Percentiles rank a stretch among this genome's conserved stretches.
Evolutionary conservation across 2,329 filamentous ascomycete species (phyloP).

Genomic region (Colletotrichum sp.): DNA sequence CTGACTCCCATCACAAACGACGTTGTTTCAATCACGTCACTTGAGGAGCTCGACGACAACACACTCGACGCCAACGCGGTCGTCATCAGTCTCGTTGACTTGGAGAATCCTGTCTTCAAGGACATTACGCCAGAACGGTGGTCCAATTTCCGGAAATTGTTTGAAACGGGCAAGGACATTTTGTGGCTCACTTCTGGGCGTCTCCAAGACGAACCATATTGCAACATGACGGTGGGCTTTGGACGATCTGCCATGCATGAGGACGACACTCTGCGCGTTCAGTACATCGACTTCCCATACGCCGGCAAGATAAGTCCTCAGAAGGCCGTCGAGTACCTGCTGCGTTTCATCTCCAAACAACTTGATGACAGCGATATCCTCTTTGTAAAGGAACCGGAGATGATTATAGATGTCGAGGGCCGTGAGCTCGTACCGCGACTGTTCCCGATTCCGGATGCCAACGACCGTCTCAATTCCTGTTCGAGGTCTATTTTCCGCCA

Average conservation of each 20-base stretch:
- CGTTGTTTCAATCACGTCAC: background rate
- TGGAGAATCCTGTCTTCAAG: slow-evolving; percentile 28
- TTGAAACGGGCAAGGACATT: background rate
- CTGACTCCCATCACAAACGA: background rate
- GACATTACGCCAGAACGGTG: slow-evolving; percentile 36
- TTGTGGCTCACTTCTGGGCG: background rate
- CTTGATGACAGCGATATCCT: background rate
- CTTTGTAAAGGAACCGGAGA: background rate
- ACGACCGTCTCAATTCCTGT: background rate
- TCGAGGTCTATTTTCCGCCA: background rate
- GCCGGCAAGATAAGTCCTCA: background rate
- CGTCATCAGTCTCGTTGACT: background rate
- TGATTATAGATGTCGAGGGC: background rate
- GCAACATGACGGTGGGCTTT: slow-evolving; percentile 19
- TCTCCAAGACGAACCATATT: slow-evolving; percentile 10
- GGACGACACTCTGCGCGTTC: background rate
- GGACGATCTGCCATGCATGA: background rate
- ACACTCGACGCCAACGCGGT: background rate
- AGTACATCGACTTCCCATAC: background rate
- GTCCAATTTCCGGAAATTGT: background rate
- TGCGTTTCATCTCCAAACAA: background rate
- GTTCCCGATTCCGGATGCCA: background rate
- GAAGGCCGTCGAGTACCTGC: background rate
- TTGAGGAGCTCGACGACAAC: background rate
- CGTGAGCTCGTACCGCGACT: background rate